phyloP scores from a whole-genome alignment of 768 basidiomycete genomes.

The Trichaptum fuscoviolaceum region DNA sequence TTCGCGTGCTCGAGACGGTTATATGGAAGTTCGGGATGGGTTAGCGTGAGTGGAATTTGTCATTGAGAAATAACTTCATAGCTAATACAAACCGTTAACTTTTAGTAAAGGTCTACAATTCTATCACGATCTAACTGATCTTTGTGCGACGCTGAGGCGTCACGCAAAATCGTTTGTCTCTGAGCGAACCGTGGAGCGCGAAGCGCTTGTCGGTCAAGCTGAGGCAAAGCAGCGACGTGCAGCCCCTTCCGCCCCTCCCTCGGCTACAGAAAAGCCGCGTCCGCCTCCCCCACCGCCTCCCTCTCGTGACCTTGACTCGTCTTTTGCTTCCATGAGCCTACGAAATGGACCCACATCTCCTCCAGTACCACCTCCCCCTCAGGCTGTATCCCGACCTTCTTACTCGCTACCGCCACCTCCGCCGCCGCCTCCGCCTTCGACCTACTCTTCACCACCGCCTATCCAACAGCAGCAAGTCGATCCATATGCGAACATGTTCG shows the following conservation, averaged over 20 bases:
- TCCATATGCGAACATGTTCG: conserved; percentile 16
- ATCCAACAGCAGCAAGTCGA: conserved; percentile 16
- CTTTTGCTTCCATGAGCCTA: conserved; percentile 56
- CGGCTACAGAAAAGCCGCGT: conserved; percentile 17
- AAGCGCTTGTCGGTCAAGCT: conserved; percentile 57
- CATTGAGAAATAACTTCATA: not conserved
- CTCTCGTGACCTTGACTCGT: conserved; percentile 36
- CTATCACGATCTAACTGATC: conserved; percentile 71
- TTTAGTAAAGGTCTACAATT: conserved; percentile 83
- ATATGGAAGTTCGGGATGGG: conserved; percentile 83
- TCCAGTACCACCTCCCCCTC: conserved; percentile 26
- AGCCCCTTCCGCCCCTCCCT: conserved; percentile 27
- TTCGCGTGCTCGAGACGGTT: conserved; percentile 71
- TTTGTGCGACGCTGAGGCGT: conserved; percentile 51
- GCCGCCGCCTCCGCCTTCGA: conserved; percentile 15
- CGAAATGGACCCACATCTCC: conserved; percentile 26
- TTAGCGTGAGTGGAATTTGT: conserved; percentile 56
- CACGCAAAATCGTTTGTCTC: conserved; percentile 60
- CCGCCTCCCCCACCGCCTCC: conserved; percentile 27
- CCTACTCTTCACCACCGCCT: conserved; percentile 18
- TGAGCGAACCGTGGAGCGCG: conserved; percentile 63
- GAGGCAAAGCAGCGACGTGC: conserved; percentile 68
- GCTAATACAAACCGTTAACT: conserved; percentile 1
- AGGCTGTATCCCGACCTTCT: conserved; percentile 13
- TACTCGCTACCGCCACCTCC: conserved; percentile 24